phyloP scores from a whole-genome alignment of 768 basidiomycete species.

The Xerocomus potaroensis region DNA sequence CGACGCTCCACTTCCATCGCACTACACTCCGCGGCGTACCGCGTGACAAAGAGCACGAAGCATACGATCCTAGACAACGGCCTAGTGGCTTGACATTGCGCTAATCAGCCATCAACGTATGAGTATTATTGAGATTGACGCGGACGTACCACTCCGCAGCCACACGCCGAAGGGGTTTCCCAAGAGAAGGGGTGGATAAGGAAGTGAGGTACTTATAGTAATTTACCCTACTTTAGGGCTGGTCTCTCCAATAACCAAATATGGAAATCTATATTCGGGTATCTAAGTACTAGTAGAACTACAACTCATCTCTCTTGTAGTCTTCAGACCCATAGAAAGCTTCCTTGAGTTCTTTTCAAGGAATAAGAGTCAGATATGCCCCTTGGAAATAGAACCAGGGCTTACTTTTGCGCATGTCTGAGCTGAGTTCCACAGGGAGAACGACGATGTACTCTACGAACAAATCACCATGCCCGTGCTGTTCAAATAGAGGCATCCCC shows the following conservation, averaged over 20 bases:
- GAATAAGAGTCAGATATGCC: constrained; percentile 2
- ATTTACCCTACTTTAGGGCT: constrained; percentile 24
- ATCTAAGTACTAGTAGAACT: constrained; percentile 15
- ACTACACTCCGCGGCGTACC: no score
- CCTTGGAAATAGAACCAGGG: constrained; percentile 9
- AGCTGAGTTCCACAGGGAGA: constrained; percentile 67
- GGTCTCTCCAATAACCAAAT: constrained; percentile 23
- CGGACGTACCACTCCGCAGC: constrained; percentile 10
- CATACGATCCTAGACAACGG: constrained; percentile 23
- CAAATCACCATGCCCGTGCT: constrained; percentile 66
- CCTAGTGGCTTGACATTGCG: constrained; percentile 3
- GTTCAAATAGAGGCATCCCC: constrained; percentile 78
- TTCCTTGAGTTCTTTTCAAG: constrained; percentile 47
- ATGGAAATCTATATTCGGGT: constrained; percentile 3
- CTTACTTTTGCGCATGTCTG: constrained; percentile 74
- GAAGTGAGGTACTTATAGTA: constrained; percentile 9
- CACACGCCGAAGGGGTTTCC: constrained; percentile 34
- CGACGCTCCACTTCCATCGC: constrained; percentile 16
- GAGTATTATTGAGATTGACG: no score
- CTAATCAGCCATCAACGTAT: no score
- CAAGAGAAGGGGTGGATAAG: neutral
- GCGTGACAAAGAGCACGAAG: constrained; percentile 3
- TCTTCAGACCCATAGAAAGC: constrained; percentile 43
- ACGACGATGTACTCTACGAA: constrained; percentile 94
- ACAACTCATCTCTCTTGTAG: constrained; percentile 39